Base-by-base conservation (phyloP, 2,329 filamentous ascomycete genomes). In the Pseudogymnoascus sp. region DNA sequence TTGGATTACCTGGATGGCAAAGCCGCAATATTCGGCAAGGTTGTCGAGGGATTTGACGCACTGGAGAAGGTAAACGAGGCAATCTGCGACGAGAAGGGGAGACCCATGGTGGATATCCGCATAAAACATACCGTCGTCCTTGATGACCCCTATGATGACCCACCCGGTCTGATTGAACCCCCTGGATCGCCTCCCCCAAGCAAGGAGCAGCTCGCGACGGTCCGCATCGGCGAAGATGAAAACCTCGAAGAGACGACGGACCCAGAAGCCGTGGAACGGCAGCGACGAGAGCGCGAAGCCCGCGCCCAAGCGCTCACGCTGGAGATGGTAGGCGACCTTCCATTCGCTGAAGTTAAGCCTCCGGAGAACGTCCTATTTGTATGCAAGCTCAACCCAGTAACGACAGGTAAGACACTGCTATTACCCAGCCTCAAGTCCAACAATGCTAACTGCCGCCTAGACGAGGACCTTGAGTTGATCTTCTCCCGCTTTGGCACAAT, bases 291-390 rank as follows among this genome's bases (percentile, higher is more conserved):
- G 73, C 84, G 91, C 29, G 94, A 99, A 74, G 94, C 94, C 5
- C 86, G 92, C 65, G 93, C 93, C 0, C 94, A 97, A 74, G 94
- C 94, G 0, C 78, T 99, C 70, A 97, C 93, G 1, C 81, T 99
- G 58, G 94, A 99, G 77, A 95, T 99, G 87, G 94, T 99, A 76
- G 94, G 94, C 45, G 94, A 99, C 74, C 79, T 99, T 63, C 94
- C 94, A 4, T 99, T 97, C 74, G 94, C 94, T 64, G 94, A 99
- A 76, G 92, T 99, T 69, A 95, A 93, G 70, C 94, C 94, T 4
- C 94, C 94, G 0, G 94, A 99, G 77, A 97, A 99, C 74, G 87
- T 99, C 12, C 81, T 99, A 1, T 99, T 99, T 72, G 92, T 99
- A 45, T 99, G 94, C 87, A 99, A 99, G 74, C 81, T 99, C 45